These are phyloP conservation scores for Colletotrichum eremochloae DNA, from an alignment of 2,329 filamentous ascomycete genomes.

Conservation along the genomic window DNA sequence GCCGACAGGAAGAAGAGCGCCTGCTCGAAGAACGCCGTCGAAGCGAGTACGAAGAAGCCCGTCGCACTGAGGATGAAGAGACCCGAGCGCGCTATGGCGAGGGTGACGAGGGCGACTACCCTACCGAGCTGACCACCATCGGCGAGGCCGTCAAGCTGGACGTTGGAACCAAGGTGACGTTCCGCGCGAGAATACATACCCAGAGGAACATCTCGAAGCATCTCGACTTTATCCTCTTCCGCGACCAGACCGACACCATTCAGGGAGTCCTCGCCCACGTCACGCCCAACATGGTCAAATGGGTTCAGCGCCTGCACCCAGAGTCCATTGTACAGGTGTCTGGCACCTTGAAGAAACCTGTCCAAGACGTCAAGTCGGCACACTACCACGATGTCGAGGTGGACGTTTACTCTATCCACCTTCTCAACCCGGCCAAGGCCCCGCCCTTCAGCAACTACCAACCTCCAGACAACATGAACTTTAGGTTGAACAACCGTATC, in stretches of 20 bases:
- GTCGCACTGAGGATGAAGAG: constrained; percentile 34
- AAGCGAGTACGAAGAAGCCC: constrained; percentile 29
- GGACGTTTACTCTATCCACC: constrained; percentile 69
- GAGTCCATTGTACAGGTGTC: constrained; percentile 84
- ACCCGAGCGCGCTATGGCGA: constrained; percentile 35
- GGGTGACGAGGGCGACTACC: constrained; percentile 27
- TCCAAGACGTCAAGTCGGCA: constrained; percentile 80
- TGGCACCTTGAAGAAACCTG: constrained; percentile 79
- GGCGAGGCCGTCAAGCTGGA: constrained; percentile 34
- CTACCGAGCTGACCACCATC: constrained; percentile 35
- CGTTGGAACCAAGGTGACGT: constrained; percentile 55
- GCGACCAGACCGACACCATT: constrained; percentile 85
- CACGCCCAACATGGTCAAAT: constrained; percentile 82
- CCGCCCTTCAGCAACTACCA: constrained; percentile 65
- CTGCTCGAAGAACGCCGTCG: constrained; percentile 30
- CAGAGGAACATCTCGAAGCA: constrained; percentile 85
- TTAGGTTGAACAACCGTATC: constrained; percentile 65
- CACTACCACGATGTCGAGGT: constrained; percentile 83
- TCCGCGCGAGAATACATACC: constrained; percentile 76
- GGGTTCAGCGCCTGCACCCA: constrained; percentile 84
- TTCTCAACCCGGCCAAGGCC: constrained; percentile 65
- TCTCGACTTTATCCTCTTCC: constrained; percentile 87
- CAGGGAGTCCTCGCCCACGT: constrained; percentile 79
- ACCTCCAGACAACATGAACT: constrained; percentile 49
- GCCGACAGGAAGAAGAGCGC: constrained; percentile 27